Conservation (phyloP, 805 yeast species). For the Metschnikowia similis region DNA sequence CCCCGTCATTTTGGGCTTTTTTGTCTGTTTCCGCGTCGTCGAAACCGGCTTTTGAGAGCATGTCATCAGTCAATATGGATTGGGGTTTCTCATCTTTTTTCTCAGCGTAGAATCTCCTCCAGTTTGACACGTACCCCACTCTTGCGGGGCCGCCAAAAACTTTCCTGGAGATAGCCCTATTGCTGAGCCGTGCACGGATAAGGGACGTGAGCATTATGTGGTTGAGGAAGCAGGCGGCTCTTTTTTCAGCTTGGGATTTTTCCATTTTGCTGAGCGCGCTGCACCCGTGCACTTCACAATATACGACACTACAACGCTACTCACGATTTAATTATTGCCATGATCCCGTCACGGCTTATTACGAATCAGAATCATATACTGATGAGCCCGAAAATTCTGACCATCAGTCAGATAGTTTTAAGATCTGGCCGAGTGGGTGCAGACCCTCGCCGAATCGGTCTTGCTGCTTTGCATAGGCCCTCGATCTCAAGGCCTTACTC, state of each 20-base stretch:
- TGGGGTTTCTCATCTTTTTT: constrained; percentile 27
- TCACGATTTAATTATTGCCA: neutral
- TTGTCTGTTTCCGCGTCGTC: constrained; percentile 38
- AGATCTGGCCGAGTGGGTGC: neutral
- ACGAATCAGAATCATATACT: no score
- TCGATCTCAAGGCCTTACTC: constrained; percentile 3
- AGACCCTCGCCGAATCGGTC: neutral
- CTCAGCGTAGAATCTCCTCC: constrained; percentile 14
- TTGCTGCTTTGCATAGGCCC: neutral
- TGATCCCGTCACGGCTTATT: neutral
- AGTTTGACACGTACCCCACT: neutral
- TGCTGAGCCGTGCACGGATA: constrained; percentile 8
- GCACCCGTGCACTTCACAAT: constrained; percentile 1
- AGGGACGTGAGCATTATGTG: constrained; percentile 8
- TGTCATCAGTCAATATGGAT: constrained; percentile 72
- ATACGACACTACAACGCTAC: neutral
- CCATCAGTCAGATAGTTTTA: neutral
- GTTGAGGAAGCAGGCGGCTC: neutral
- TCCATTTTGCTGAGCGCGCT: neutral
- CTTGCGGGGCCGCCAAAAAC: constrained; percentile 1
- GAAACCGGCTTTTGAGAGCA: constrained; percentile 80
- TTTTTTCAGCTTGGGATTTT: constrained; percentile 3
- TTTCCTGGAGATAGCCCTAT: constrained; percentile 4
- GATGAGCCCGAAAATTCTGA: neutral
- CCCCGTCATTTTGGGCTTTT: constrained; percentile 7